Evolutionary conservation across 371 early-diverging fungal genomes (phyloP).

Genomic region (Mortierella sp.): DNA sequence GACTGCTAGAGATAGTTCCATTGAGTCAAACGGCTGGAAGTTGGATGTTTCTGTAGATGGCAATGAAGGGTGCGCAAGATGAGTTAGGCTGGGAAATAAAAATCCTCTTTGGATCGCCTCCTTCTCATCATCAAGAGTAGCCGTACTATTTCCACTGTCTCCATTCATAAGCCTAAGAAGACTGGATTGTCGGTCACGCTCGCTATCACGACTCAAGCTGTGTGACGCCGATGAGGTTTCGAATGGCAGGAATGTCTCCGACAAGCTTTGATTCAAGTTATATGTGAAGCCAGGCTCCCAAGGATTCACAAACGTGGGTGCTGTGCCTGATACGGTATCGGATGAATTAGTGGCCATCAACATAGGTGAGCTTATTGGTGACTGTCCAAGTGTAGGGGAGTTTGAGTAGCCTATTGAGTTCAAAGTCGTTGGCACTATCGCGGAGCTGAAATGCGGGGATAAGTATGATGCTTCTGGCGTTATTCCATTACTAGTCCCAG

Average conservation of each 20-base stretch:
- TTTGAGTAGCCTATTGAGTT: background rate
- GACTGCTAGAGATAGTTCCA: conserved; percentile 41
- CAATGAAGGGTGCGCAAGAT: conserved; percentile 1
- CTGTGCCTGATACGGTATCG: background rate
- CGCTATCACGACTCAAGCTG: conserved; percentile 5
- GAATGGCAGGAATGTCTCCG: conserved; percentile 38
- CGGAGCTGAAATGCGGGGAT: conserved; percentile 12
- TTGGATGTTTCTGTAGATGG: background rate
- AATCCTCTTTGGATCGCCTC: conserved; percentile 26
- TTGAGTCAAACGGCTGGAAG: conserved; percentile 31
- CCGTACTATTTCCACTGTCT: background rate
- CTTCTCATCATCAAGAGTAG: background rate
- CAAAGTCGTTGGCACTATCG: conserved; percentile 6
- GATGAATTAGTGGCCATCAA: conserved; percentile 4
- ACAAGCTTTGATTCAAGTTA: conserved; percentile 15
- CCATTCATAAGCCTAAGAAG: conserved; percentile 40
- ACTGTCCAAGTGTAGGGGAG: conserved; percentile 10
- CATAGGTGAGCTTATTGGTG: background rate
- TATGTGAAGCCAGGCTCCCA: conserved; percentile 37
- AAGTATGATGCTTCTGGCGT: conserved; percentile 6
- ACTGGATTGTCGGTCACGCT: conserved; percentile 37
- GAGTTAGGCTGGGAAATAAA: conserved; percentile 13
- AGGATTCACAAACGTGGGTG: conserved; percentile 45
- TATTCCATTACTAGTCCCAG: background rate
- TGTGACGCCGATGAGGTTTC: conserved; percentile 11